Evolutionary conservation across 73 alveolate genomes (phyloP).

Genomic region (Diophrys sp.): DNA sequence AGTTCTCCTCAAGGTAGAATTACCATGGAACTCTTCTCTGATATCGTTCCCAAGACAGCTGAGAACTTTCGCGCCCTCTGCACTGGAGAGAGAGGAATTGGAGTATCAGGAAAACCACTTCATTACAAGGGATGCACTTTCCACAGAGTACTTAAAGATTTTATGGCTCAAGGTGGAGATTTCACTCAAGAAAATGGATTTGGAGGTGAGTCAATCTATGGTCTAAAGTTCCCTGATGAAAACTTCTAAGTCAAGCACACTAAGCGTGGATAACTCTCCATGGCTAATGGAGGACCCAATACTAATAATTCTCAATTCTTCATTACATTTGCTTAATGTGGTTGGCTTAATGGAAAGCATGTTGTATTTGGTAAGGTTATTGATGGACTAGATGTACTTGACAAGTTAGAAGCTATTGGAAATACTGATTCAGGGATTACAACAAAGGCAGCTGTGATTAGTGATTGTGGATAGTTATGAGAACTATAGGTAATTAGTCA

Average conservation of each 20-base stretch:
- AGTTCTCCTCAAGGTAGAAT: conserved; percentile 85
- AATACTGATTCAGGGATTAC: conserved; percentile 55
- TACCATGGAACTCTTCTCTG: conserved; percentile 83
- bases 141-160: conserved; percentile 83
- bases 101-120: conserved; percentile 64
- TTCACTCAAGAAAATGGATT: conserved; percentile 71
- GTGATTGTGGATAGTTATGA: conserved; percentile 82
- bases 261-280: conserved; percentile 82
- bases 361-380: no score
- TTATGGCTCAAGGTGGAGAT: conserved; percentile 92
- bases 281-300: conserved; percentile 95
- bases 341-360: no score
- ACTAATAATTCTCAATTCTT: conserved; percentile 87
- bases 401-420: conserved; percentile 68
- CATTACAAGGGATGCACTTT: conserved; percentile 78
- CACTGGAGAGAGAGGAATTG: conserved; percentile 88
- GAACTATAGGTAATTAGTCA: no score
- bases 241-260: conserved; percentile 59
- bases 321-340: conserved; percentile 81
- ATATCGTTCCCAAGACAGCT: no score
- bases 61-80: conserved; percentile 88
- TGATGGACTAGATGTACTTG: conserved; percentile 61
- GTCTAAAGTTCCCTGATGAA: conserved; percentile 50
- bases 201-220: conserved; percentile 39
- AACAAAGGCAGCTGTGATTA: conserved; percentile 31